Evolutionary conservation across 2,329 filamentous ascomycete species (phyloP), one percentile per base, ranked within the genome.

Genomic region (Botrytis sinoallii): DNA sequence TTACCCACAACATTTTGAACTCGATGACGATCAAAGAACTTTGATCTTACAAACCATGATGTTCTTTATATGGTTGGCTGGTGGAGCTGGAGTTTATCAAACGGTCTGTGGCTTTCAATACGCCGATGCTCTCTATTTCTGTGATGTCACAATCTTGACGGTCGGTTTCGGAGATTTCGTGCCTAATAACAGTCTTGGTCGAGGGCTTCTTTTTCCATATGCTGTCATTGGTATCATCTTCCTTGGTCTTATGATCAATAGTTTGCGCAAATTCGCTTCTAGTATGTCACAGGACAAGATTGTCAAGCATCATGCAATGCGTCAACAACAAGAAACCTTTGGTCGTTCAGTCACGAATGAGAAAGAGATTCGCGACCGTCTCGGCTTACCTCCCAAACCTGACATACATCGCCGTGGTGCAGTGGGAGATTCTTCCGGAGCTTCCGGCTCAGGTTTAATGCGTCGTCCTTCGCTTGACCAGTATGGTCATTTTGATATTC

Each of bases 11-110:
- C 86, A 89, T 76, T 92, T 93, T 78, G 85, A 87, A 6, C 82
- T 93, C 5, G 90, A 89, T 9, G 88, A 92, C 71, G 87, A 89
- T 68, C 91, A 93, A 78, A 85, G 91, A 2, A 92, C 90, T 0
- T 82, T 93, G 40, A 93, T 93, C 77, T 80, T 93, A 7, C 91
- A 93, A 79, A 92, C 90, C 0, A 92, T 91, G 83, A 85, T 89
- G 70, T 91, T 92, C 80, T 91, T 92, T 78, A 83, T 91, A 70
- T 93, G 91, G 90, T 83, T 93, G 0, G 88, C 87, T 4, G 87
- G 90, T 8, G 91, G 91, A 0, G 90, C 86, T 0, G 89, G 84
- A 0, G 83, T 92, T 0, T 93, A 92, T 77, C 83, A 86, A 0
- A 83, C 81, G 22, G 84, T 91, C 2, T 86, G 91, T 35, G 85